A percentile compares a stretch with the other conserved stretches of the same genome.
Evolutionary conservation across 2,329 filamentous ascomycete species (phyloP).

Genomic region (Byssothecium circinans): DNA sequence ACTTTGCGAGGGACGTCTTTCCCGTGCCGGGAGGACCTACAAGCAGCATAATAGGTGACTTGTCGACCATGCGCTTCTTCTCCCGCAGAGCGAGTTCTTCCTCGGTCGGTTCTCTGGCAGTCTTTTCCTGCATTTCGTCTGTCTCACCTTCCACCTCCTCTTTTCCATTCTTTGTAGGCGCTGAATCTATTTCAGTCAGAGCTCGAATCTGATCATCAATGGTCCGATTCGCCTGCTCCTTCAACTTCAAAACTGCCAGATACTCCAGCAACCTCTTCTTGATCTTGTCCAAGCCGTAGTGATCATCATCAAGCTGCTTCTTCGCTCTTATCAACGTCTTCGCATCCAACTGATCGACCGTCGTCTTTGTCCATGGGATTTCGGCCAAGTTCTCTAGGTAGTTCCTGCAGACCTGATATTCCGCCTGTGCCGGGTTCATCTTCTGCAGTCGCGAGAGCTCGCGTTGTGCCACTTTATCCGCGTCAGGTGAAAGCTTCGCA

Average conservation of each 20-base stretch:
- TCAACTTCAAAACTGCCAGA: conserved; percentile 90
- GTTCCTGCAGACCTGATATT: conserved; percentile 90
- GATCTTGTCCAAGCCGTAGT: conserved; percentile 94
- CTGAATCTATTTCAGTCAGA: conserved; percentile 53
- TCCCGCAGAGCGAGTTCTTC: conserved; percentile 72
- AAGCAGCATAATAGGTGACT: conserved; percentile 91
- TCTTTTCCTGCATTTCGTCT: conserved; percentile 47
- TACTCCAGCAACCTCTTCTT: conserved; percentile 97
- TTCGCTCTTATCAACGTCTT: conserved; percentile 78
- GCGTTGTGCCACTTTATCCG: conserved; percentile 84
- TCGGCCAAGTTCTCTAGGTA: conserved; percentile 93
- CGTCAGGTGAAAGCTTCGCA: conserved; percentile 79
- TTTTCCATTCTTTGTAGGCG: conserved; percentile 30
- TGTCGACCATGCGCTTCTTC: conserved; percentile 85
- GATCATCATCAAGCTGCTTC: conserved; percentile 91
- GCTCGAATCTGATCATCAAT: conserved; percentile 74
- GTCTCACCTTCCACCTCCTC: conserved; percentile 39
- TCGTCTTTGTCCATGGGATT: conserved; percentile 86
- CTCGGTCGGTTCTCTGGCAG: conserved; percentile 39
- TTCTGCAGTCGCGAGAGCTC: conserved; percentile 87
- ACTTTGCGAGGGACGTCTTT: conserved; percentile 93
- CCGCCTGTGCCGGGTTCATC: conserved; percentile 94
- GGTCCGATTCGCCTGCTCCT: conserved; percentile 84
- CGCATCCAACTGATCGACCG: conserved; percentile 80
- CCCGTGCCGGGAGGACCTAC: conserved; percentile 92